These are phyloP conservation scores for Aspergillus clavatus DNA, from an alignment of 2,329 filamentous ascomycete genomes.

Conservation along the genomic window DNA sequence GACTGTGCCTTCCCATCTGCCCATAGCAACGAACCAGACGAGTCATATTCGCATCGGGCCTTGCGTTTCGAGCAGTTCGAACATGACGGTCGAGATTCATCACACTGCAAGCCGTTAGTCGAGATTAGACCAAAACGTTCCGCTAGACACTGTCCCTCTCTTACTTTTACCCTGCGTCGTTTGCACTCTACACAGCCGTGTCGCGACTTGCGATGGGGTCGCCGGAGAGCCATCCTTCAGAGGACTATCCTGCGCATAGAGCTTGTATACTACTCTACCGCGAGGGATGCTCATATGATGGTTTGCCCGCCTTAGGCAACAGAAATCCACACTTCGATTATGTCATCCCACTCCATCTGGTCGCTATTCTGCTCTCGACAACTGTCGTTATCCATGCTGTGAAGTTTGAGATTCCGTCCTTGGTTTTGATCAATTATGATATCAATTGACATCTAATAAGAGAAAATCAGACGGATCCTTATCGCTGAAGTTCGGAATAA, in stretches of 20 bases:
- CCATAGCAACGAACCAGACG: slow-evolving; percentile 28
- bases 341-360: not conserved
- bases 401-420: too few relatives aligned
- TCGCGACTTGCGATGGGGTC: slow-evolving; percentile 34
- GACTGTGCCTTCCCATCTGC: slow-evolving; percentile 24
- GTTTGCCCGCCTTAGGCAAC: not conserved
- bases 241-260: not conserved
- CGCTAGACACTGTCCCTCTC: not conserved
- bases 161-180: slow-evolving; percentile 32
- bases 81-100: slow-evolving; percentile 29
- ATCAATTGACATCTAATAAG: too few relatives aligned
- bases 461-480: too few relatives aligned
- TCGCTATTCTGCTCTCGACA: too few relatives aligned
- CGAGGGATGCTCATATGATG: not conserved
- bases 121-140: not conserved
- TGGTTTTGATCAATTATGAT: too few relatives aligned
- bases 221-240: slow-evolving; percentile 27
- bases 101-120: slow-evolving; percentile 21
- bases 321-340: not conserved
- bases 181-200: slow-evolving; percentile 35
- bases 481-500: too few relatives aligned
- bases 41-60: slow-evolving; percentile 31
- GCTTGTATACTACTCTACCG: not conserved
- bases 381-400: too few relatives aligned
- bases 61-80: slow-evolving; percentile 31